These are phyloP conservation scores for Globisporangium takayamanum DNA, from an alignment of 352 stramenopile genomes.

Conservation along the genomic window DNA sequence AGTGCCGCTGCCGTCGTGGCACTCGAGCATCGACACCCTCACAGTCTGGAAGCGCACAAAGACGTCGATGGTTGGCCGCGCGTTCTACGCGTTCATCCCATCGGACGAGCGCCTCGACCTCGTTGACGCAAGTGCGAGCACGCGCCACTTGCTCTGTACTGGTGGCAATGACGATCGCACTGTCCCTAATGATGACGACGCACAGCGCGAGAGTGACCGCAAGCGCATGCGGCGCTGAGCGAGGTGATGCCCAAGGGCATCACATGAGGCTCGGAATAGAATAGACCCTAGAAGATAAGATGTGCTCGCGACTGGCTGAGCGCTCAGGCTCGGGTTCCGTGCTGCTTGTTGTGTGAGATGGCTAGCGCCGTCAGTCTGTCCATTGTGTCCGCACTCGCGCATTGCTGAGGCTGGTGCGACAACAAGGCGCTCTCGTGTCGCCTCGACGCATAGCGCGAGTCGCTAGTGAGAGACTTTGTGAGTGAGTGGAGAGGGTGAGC, in stretches of 20 bases:
- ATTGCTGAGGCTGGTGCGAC: too few relatives aligned
- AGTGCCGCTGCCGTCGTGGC: slow-evolving; percentile 87
- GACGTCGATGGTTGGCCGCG: slow-evolving; percentile 79
- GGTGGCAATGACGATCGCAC: slow-evolving; percentile 4
- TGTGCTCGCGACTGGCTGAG: too few relatives aligned
- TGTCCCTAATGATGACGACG: neutral
- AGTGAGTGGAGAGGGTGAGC: neutral
- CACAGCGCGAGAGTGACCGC: neutral
- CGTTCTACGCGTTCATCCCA: slow-evolving; percentile 75
- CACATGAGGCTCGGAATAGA: neutral
- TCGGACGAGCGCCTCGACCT: slow-evolving; percentile 70
- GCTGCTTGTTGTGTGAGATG: too few relatives aligned
- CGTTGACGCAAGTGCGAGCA: slow-evolving; percentile 47
- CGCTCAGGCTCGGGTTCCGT: too few relatives aligned
- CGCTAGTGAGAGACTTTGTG: neutral
- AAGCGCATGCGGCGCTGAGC: neutral
- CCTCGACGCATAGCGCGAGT: too few relatives aligned
- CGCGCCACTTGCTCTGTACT: slow-evolving; percentile 44
- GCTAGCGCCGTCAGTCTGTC: too few relatives aligned
- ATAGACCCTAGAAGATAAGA: neutral
- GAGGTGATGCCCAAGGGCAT: neutral
- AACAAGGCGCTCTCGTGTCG: too few relatives aligned
- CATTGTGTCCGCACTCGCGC: too few relatives aligned
- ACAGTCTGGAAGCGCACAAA: slow-evolving; percentile 94
- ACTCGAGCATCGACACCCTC: slow-evolving; percentile 90